Evolutionary conservation across 106 monocot species (phyloP), one percentile per base, ranked within the genome.

Genomic region (Allium cepa): DNA sequence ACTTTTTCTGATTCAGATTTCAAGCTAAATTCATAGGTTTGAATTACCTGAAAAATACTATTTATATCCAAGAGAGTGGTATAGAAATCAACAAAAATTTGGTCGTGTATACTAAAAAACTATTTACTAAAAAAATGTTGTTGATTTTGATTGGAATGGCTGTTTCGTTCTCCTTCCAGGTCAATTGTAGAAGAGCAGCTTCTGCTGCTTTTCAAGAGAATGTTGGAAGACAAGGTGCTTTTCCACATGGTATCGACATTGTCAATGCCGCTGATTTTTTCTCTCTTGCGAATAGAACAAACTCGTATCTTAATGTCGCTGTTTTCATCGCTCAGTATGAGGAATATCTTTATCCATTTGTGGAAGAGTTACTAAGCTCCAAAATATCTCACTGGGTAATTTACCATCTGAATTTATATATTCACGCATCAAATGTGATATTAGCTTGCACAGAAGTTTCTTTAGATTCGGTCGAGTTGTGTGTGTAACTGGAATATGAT

Each of bases 141-240:
- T 36, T 36, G 36, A 36, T 36, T 36, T 36, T 36, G 36, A 36
- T 15, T 57, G 55, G 36, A 8, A 55, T 55, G 53, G 53, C 28
- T 11, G 17, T 66, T 52, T 28, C 55, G 18, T n/a, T 72, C 14
- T 46, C 47, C n/a, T 77, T 47, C 10, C 75, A 99, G 97, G 97
- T 99, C 51, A 99, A 99, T 66, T 99, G 97, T 68, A 92, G 97
- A 87, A 99, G 97, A 85, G 92, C 97, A 59, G 92, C 97, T 77
- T 92, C 97, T 36, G 97, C 97, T 77, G 97, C 97, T 66, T 92
- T 99, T 73, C 97, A 99, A 78, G 97, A 99, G 79, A 99, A 99
- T 87, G 88, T 99, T 70, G 97, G 97, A 81, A 84, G 97, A 50
- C 97, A 90, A 49, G 97, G 97, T 13, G 53, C 63, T 55, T 99